Percentiles rank a stretch among this genome's conserved stretches.
phyloP scores from a whole-genome alignment of 78 protist genomes.

The Speleostelium caveatum region DNA sequence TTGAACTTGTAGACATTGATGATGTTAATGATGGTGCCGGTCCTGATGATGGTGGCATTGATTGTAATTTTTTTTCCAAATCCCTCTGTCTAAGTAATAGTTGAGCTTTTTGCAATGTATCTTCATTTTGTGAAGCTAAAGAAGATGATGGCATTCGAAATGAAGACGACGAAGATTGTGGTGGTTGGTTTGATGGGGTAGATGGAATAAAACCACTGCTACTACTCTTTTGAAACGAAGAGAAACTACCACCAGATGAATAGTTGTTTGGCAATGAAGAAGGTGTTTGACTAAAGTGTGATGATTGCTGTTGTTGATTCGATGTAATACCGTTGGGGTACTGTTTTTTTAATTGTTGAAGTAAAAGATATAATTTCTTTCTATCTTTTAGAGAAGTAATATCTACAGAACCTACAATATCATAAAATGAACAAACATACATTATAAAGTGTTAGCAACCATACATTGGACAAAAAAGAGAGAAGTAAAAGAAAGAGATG shows the following conservation, averaged over 20 bases:
- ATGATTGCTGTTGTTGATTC: not conserved
- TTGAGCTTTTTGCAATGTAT: conserved; percentile 46
- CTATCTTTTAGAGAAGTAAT: conserved; percentile 55
- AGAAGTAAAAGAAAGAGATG: not conserved
- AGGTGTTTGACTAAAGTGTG: not conserved
- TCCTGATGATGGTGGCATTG: not conserved
- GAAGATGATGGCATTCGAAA: not conserved
- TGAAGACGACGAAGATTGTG: not conserved
- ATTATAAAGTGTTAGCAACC: no score
- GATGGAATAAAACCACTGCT: not conserved
- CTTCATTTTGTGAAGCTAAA: not conserved
- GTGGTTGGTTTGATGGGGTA: not conserved
- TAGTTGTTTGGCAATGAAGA: not conserved
- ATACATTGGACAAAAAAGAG: no score
- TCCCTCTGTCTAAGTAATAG: conserved; percentile 42
- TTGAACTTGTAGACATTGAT: no score
- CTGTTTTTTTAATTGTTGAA: conserved; percentile 56
- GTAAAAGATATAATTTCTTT: conserved; percentile 61
- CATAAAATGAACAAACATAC: no score
- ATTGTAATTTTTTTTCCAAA: not conserved
- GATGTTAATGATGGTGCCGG: no score
- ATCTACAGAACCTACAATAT: conserved; percentile 33
- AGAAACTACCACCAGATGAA: not conserved
- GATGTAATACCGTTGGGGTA: not conserved
- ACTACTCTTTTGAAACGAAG: not conserved